Percentiles rank a stretch among this genome's conserved stretches.
Conservation (phyloP, 805 yeast species). For the Metschnikowia santaceciliae region DNA sequence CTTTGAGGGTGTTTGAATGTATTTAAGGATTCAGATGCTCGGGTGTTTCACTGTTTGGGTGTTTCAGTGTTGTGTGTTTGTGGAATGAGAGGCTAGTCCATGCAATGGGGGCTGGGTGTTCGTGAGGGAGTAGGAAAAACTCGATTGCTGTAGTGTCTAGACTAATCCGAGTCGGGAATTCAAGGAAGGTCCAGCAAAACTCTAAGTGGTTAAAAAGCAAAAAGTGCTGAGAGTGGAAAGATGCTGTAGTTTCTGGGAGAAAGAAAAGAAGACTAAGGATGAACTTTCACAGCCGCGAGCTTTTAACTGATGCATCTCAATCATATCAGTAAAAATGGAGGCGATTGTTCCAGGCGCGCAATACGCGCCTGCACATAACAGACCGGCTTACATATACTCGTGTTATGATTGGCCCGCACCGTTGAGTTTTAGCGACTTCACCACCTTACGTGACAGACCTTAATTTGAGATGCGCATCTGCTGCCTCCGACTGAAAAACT, state of each 20-base stretch:
- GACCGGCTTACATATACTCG: not conserved
- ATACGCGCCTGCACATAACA: not conserved
- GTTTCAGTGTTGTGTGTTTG: not conserved
- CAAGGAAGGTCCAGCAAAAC: not conserved
- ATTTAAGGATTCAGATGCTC: not conserved
- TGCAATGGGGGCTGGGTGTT: not conserved
- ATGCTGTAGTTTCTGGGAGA: not conserved
- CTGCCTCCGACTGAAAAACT: not conserved
- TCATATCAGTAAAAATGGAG: conserved; percentile 2
- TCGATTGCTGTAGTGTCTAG: conserved; percentile 1
- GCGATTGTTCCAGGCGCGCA: conserved; percentile 2
- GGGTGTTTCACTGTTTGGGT: too few species aligned
- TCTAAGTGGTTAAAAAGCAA: not conserved
- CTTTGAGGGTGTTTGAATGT: not conserved
- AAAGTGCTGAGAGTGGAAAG: not conserved
- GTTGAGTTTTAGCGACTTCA: not conserved
- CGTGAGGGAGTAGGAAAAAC: not conserved
- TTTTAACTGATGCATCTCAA: conserved; percentile 2
- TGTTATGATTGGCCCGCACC: not conserved
- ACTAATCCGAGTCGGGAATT: conserved; percentile 1
- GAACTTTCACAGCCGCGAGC: conserved; percentile 3
- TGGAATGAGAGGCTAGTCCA: not conserved
- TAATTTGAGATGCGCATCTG: not conserved
- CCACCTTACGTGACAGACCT: not conserved
- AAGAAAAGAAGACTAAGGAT: not conserved